phyloP scores from a whole-genome alignment of 2,329 filamentous ascomycete genomes.

The Lasiodiplodia sp. region DNA sequence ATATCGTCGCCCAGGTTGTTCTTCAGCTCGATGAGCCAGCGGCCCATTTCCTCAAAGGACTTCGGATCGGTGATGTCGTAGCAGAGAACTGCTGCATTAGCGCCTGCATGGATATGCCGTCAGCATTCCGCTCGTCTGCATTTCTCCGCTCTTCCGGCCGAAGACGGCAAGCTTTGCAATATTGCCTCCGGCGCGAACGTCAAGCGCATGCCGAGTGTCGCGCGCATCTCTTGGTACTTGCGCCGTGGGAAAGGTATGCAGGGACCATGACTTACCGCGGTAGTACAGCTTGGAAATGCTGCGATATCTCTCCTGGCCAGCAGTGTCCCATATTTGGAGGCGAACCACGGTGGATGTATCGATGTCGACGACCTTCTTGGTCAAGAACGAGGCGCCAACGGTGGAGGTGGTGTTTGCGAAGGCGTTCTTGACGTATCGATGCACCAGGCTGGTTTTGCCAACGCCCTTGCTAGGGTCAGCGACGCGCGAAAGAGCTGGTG shows the following conservation, averaged over 20 bases:
- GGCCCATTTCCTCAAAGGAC: constrained; percentile 90
- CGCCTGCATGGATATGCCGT: constrained; percentile 59
- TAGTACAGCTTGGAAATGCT: constrained; percentile 97
- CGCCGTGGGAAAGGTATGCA: constrained; percentile 6
- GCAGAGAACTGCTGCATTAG: constrained; percentile 91
- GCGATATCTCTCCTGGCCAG: constrained; percentile 93
- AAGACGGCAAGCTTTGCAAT: constrained; percentile 8
- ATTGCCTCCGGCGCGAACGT: background rate
- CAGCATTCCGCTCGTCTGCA: constrained; percentile 16
- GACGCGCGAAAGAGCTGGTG: constrained; percentile 71
- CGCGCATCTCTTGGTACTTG: no score
- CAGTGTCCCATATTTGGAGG: constrained; percentile 97
- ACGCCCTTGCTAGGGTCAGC: constrained; percentile 74
- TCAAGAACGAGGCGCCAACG: constrained; percentile 64
- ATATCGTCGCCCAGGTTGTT: constrained; percentile 78
- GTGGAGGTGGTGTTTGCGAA: constrained; percentile 61
- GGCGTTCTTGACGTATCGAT: constrained; percentile 76
- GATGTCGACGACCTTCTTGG: constrained; percentile 73
- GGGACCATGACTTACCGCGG: constrained; percentile 56
- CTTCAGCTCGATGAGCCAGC: constrained; percentile 86
- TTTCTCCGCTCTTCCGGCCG: constrained; percentile 9
- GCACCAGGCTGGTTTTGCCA: constrained; percentile 80
- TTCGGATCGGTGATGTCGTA: constrained; percentile 89
- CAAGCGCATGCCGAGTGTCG: background rate
- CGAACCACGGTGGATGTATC: constrained; percentile 87